Percentiles rank a stretch among this genome's conserved stretches.
These are phyloP conservation scores for Fistulinella prunicolor DNA, from an alignment of 768 basidiomycete species.

Conservation along the genomic window DNA sequence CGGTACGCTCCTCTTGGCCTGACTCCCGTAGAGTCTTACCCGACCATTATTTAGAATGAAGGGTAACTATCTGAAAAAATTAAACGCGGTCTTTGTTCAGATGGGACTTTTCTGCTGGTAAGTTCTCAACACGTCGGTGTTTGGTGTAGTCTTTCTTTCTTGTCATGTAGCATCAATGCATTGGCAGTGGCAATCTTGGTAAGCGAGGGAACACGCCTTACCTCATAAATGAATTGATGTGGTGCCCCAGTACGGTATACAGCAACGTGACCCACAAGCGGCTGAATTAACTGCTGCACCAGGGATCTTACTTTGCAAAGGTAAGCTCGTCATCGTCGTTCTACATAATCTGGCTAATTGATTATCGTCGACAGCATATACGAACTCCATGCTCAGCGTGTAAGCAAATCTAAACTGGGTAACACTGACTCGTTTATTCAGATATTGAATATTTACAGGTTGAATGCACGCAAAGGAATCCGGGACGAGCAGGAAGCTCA, in stretches of 20 bases:
- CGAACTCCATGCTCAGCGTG: slow-evolving; percentile 26
- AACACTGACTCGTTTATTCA: not conserved
- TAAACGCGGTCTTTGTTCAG: slow-evolving; percentile 15
- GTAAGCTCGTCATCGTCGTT: slow-evolving; percentile 3
- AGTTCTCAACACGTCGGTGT: not conserved
- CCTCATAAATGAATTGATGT: not conserved
- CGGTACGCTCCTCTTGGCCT: slow-evolving; percentile 8
- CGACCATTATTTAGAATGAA: not conserved
- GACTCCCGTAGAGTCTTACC: not conserved
- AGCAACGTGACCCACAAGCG: not conserved
- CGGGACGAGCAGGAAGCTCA: slow-evolving; percentile 14
- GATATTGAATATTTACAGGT: not conserved
- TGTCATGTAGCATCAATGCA: slow-evolving; percentile 7
- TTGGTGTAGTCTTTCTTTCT: not conserved
- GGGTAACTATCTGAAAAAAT: slow-evolving; percentile 9
- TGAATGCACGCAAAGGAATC: slow-evolving; percentile 17
- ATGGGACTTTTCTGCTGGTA: slow-evolving; percentile 22
- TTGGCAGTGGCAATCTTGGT: slow-evolving; percentile 10
- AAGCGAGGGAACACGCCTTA: not conserved
- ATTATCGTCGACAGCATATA: slow-evolving; percentile 9
- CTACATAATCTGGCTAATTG: not conserved
- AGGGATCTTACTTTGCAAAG: slow-evolving; percentile 13
- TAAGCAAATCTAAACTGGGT: slow-evolving; percentile 6
- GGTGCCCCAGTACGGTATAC: slow-evolving; percentile 16
- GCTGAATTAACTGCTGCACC: slow-evolving; percentile 9